Percentiles rank a stretch among this genome's conserved stretches.
Evolutionary conservation across 129 eudicot species (phyloP).

Genomic region (Pulicaria dysenterica): DNA sequence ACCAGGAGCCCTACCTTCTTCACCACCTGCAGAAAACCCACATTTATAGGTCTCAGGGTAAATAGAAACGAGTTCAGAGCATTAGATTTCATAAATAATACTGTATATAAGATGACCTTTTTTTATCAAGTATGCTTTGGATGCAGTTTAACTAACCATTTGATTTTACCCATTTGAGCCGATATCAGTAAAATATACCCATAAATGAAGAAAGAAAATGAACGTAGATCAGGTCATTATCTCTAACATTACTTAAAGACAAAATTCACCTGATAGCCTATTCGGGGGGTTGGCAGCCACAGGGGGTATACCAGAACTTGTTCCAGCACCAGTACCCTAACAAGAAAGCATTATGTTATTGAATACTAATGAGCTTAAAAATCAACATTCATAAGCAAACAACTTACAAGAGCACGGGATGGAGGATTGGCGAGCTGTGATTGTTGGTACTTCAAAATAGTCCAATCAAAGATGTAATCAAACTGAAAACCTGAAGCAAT

Average conservation of each 20-base stretch:
- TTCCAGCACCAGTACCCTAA: constrained; percentile 81
- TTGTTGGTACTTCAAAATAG: constrained; percentile 94
- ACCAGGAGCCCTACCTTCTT: constrained; percentile 57
- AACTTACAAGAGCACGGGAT: constrained; percentile 86
- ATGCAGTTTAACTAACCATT: background rate
- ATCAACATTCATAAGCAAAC: background rate
- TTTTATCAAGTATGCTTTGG: background rate
- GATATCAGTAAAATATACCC: too few relatives aligned
- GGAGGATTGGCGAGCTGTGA: constrained; percentile 97
- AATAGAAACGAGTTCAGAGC: background rate
- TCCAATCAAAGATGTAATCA: constrained; percentile 98
- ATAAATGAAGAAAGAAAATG: too few relatives aligned
- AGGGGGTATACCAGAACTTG: constrained; percentile 91
- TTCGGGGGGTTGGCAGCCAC: constrained; percentile 51
- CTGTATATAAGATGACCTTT: background rate
- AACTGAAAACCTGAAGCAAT: constrained; percentile 81
- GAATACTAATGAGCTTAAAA: background rate
- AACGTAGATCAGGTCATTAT: too few relatives aligned
- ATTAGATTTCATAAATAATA: background rate
- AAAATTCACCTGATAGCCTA: constrained; percentile 57
- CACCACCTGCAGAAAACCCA: constrained; percentile 53
- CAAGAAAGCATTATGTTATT: constrained; percentile 20
- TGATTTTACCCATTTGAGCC: too few relatives aligned
- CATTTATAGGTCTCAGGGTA: constrained; percentile 22
- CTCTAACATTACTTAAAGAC: too few relatives aligned